Conservation (phyloP, 306 rosid genomes). For the Casuarina equisetifolia region DNA sequence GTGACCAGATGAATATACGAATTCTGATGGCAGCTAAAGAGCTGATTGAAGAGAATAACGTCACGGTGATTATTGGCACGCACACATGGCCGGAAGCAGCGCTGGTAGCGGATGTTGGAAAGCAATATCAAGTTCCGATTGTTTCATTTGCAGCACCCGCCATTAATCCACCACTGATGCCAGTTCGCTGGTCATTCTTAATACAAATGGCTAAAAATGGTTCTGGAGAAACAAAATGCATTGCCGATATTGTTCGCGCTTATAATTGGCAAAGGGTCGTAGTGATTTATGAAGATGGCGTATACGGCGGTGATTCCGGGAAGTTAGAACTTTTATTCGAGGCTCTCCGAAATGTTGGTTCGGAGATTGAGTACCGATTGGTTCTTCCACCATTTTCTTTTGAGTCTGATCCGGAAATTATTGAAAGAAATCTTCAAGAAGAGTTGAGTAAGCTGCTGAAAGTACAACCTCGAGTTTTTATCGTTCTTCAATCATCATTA, state of each 20-base stretch:
- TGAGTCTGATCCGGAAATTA: conserved; percentile 33
- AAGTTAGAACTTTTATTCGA: conserved; percentile 49
- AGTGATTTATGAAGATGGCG: conserved; percentile 50
- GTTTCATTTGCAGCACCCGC: conserved; percentile 58
- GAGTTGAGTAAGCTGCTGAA: conserved; percentile 40
- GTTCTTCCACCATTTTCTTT: conserved; percentile 54
- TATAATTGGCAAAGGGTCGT: conserved; percentile 51
- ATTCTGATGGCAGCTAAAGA: conserved; percentile 44
- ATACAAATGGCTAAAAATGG: conserved; percentile 37
- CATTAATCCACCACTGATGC: conserved; percentile 37
- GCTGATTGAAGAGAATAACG: conserved; percentile 35
- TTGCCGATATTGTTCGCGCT: conserved; percentile 46
- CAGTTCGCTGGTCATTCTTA: conserved; percentile 49
- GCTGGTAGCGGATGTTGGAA: conserved; percentile 50
- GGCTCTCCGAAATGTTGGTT: conserved; percentile 53
- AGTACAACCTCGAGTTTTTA: conserved; percentile 51
- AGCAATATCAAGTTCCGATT: conserved; percentile 46
- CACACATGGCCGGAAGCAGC: conserved; percentile 56
- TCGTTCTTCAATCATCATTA: conserved; percentile 54
- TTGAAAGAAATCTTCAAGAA: conserved; percentile 24
- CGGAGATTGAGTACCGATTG: conserved; percentile 54
- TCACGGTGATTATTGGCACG: conserved; percentile 54
- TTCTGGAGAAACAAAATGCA: conserved; percentile 37
- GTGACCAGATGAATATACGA: too few relatives aligned
- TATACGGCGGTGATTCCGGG: conserved; percentile 46